Conservation (phyloP, 75 land plant genomes). For the Gnetum montanum region DNA sequence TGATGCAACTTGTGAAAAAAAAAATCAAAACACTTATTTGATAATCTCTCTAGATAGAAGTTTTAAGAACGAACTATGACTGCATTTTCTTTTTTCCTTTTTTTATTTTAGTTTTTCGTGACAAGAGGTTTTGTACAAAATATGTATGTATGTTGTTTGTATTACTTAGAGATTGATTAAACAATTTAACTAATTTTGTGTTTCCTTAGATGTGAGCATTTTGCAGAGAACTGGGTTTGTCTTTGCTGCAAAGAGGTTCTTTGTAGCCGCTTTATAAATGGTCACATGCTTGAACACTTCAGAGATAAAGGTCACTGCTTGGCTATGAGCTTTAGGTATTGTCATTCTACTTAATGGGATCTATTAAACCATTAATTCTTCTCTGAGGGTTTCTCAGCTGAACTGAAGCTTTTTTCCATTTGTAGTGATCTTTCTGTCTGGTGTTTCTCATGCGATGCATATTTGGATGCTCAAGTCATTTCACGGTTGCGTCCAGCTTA, state of each 20-base stretch:
- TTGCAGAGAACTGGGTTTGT: slow-evolving; percentile 71
- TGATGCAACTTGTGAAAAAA: too few relatives aligned
- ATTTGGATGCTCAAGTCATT: slow-evolving; percentile 77
- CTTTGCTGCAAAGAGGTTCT: slow-evolving; percentile 69
- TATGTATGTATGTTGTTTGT: too few relatives aligned
- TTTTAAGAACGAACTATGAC: too few relatives aligned
- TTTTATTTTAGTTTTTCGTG: too few relatives aligned
- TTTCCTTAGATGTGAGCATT: slow-evolving; percentile 49
- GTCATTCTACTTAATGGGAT: too few relatives aligned
- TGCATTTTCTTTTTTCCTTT: too few relatives aligned
- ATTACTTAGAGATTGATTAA: too few relatives aligned
- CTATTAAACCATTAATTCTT: neutral
- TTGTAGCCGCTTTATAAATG: slow-evolving; percentile 85
- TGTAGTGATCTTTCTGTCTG: slow-evolving; percentile 83
- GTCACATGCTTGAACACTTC: slow-evolving; percentile 77
- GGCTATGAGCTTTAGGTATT: slow-evolving; percentile 66
- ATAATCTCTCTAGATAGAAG: too few relatives aligned
- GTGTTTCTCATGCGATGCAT: slow-evolving; percentile 80
- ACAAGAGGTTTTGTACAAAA: too few relatives aligned
- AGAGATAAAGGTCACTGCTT: slow-evolving; percentile 42
- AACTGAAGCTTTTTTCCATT: slow-evolving; percentile 1
- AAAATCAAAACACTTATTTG: too few relatives aligned
- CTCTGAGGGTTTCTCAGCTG: neutral
- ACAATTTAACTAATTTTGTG: too few relatives aligned
- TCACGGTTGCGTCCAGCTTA: slow-evolving; percentile 48